phyloP scores from a whole-genome alignment of 768 basidiomycete genomes.

The Melanogaster broomeanus region DNA sequence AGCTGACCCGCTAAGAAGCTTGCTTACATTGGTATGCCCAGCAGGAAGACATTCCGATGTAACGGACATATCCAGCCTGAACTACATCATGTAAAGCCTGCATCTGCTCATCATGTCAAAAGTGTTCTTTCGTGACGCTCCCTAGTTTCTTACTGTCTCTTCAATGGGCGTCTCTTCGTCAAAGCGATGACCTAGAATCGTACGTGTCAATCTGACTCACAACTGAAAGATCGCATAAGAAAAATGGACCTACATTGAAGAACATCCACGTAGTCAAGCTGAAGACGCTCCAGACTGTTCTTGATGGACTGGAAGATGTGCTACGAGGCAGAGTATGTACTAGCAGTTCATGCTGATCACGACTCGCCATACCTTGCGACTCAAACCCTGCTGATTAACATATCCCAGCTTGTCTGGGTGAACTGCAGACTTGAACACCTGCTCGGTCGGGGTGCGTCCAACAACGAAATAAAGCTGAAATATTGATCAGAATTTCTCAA shows the following conservation, averaged over 20 bases:
- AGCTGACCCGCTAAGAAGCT: background rate
- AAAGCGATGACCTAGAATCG: slow-evolving; percentile 38
- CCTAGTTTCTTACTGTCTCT: slow-evolving; percentile 22
- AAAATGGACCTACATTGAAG: slow-evolving; percentile 38
- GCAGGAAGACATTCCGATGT: slow-evolving; percentile 37
- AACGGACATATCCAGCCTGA: slow-evolving; percentile 41
- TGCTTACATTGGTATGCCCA: slow-evolving; percentile 31
- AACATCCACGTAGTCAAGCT: slow-evolving; percentile 53
- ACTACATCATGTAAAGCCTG: slow-evolving; percentile 46
- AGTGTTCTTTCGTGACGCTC: background rate
- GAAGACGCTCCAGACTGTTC: slow-evolving; percentile 34
- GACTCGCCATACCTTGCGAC: slow-evolving; percentile 35
- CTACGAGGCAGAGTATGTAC: slow-evolving; percentile 18
- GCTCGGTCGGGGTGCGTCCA: background rate
- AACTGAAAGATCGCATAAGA: background rate
- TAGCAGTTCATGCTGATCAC: background rate
- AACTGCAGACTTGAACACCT: slow-evolving; percentile 2
- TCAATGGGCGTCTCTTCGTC: slow-evolving; percentile 46
- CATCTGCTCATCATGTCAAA: slow-evolving; percentile 25
- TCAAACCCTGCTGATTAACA: slow-evolving; percentile 43
- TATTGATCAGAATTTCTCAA: background rate
- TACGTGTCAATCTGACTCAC: background rate
- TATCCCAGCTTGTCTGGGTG: slow-evolving; percentile 36
- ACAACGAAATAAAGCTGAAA: slow-evolving; percentile 40
- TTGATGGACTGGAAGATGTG: slow-evolving; percentile 54